Percentiles rank a stretch among this genome's conserved stretches.
phyloP scores from a whole-genome alignment of 495 filamentous ascomycete species.

The Lasiosphaeria ovina region DNA sequence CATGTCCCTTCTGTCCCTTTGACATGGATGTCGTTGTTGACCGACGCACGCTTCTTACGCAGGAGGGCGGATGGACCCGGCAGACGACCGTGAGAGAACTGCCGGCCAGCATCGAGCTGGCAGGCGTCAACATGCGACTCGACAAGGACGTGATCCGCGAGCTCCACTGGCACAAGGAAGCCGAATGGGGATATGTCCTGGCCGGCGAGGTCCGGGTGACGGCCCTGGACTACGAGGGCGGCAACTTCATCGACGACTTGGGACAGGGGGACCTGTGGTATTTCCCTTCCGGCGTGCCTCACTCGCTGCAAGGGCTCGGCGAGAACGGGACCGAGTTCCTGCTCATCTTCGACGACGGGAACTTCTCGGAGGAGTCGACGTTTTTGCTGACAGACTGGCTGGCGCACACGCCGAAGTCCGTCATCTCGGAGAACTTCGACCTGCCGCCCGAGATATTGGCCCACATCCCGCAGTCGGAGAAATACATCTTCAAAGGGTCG shows the following conservation, averaged over 20 bases:
- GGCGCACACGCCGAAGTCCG: conserved; percentile 61
- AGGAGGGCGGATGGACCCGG: conserved; percentile 69
- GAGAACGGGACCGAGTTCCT: conserved; percentile 69
- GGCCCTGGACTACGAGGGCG: conserved; percentile 65
- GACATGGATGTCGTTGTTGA: not conserved
- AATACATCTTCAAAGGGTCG: conserved; percentile 68
- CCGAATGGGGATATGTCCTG: conserved; percentile 68
- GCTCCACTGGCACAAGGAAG: conserved; percentile 71
- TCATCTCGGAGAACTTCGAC: conserved; percentile 65
- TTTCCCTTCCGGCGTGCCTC: conserved; percentile 68
- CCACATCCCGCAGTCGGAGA: conserved; percentile 55
- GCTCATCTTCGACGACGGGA: conserved; percentile 66
- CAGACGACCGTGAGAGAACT: conserved; percentile 64
- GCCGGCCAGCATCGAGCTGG: conserved; percentile 57
- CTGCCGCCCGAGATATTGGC: conserved; percentile 57
- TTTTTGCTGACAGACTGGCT: conserved; percentile 68
- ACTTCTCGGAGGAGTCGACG: conserved; percentile 69
- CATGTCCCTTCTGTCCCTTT: not conserved
- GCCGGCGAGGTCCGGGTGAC: conserved; percentile 60
- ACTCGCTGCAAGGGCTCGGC: conserved; percentile 65
- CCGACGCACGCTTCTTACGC: not conserved
- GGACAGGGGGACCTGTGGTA: conserved; percentile 71
- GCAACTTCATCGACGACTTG: conserved; percentile 68
- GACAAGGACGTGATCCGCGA: conserved; percentile 67
- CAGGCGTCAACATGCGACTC: conserved; percentile 67